Evolutionary conservation across 2,329 filamentous ascomycete genomes (phyloP), one percentile per base, ranked within the genome.

Genomic region (Hypoxylon sp.): DNA sequence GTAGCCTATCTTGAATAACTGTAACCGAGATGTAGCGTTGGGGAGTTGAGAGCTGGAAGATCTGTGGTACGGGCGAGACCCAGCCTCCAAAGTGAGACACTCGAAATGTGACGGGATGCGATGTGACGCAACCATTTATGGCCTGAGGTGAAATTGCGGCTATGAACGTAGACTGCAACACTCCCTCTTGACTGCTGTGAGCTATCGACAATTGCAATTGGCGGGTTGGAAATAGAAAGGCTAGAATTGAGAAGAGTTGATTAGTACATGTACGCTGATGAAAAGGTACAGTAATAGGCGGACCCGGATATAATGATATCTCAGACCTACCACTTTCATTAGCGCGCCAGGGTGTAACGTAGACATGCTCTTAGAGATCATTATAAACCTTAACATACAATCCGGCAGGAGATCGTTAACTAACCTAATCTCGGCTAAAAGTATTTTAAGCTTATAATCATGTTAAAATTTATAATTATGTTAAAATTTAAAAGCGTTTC

Each of bases 101-200:
- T 52, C 54, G 13, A 39, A 63, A 68, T 68, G 65, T 66, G 65
- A 70, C 62, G 62, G 54, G 15, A 65, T 62, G 61, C 65, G 56
- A 70, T 65, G 68, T 51, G 53, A 70, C 61, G 37, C 39, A 37
- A 62, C 56, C 55, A 48, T 52, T 65, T 24, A 52, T 62, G 51
- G 56, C 32, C 24, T 53, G 29, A 62, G 55, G 50, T 53, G 54
- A 69, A 60, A 48, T 52, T 65, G 62, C 52, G 62, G 57, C 66
- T 62, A 62, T 55, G 31, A 29, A 50, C 50, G 37, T 48, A 63
- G 53, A 46, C 24, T 44, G 60, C 46, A 57, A 50, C 53, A 17
- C 35, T 57, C 46, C 39, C 19, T 39, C 44, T 37, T 29, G n/a
- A 17, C 27, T 46, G 15, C 29, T 44, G 47, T 15, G 21, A 59